Evolutionary conservation across 345 rosid genomes (phyloP).

Genomic region (Hibiscus mutabilis): DNA sequence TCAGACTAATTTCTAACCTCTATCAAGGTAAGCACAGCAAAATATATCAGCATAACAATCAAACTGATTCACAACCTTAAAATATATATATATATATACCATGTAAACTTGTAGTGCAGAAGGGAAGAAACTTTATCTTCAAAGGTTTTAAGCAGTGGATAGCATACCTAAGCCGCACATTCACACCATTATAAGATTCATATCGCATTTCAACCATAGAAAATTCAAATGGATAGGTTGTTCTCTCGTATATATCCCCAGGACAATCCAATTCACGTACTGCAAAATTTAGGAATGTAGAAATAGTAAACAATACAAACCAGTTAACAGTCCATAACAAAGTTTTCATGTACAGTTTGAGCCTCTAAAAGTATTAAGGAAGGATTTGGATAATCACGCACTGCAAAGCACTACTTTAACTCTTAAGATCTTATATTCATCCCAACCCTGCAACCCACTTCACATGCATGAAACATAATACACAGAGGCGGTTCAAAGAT

Average conservation of each 20-base stretch:
- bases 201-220: slow-evolving; percentile 94
- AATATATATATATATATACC: no score
- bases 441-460: not conserved
- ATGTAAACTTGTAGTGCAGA: no score
- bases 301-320: slow-evolving; percentile 8
- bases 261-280: slow-evolving; percentile 97
- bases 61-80: not conserved
- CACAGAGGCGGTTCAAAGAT: no score
- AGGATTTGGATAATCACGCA: not conserved
- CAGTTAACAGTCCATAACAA: not conserved
- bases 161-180: slow-evolving; percentile 87
- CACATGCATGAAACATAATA: not conserved
- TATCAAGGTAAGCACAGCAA: not conserved
- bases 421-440: not conserved
- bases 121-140: not conserved
- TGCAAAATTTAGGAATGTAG: slow-evolving; percentile 27
- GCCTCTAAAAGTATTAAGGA: not conserved
- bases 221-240: slow-evolving; percentile 84
- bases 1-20: not conserved
- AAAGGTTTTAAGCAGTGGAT: not conserved
- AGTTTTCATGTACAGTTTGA: not conserved
- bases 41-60: not conserved
- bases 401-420: slow-evolving; percentile 1
- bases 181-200: slow-evolving; percentile 86
- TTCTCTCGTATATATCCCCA: slow-evolving; percentile 85